Evolutionary conservation across 495 filamentous ascomycete species (phyloP).

Genomic region (Trichoderma reesei): DNA sequence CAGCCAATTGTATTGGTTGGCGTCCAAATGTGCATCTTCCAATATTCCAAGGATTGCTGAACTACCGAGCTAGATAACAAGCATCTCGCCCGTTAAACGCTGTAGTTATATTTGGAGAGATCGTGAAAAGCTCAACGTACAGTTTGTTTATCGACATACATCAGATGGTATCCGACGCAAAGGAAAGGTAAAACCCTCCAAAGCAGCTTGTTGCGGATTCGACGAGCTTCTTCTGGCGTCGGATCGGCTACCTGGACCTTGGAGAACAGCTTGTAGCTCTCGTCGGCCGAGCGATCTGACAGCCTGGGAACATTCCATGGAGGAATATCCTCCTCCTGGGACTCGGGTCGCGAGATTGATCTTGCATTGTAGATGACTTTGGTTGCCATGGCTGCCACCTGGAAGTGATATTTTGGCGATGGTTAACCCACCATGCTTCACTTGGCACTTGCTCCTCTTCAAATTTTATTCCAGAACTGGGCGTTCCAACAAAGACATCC

Average conservation of each 20-base stretch:
- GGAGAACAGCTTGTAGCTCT: slow-evolving; percentile 35
- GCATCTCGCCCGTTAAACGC: neutral
- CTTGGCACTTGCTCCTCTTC: neutral
- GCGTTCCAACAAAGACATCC: neutral
- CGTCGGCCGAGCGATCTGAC: slow-evolving; percentile 31
- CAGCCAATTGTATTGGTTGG: slow-evolving; percentile 25
- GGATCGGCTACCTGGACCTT: slow-evolving; percentile 29
- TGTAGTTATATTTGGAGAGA: neutral
- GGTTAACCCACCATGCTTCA: neutral
- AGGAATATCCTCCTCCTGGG: neutral
- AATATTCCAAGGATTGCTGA: slow-evolving; percentile 27
- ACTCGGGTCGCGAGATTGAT: slow-evolving; percentile 8
- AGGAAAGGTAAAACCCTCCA: slow-evolving; percentile 33
- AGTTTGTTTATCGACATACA: slow-evolving; percentile 39
- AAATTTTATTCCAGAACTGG: neutral
- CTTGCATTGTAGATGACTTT: slow-evolving; percentile 8
- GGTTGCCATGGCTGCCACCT: slow-evolving; percentile 10
- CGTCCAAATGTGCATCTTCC: slow-evolving; percentile 21
- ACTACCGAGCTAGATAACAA: slow-evolving; percentile 26
- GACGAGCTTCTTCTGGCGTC: slow-evolving; percentile 25
- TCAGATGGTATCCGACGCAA: slow-evolving; percentile 35
- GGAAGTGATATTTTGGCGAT: neutral
- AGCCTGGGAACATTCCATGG: slow-evolving; percentile 18
- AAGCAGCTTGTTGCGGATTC: slow-evolving; percentile 31
- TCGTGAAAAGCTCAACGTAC: slow-evolving; percentile 15